These are phyloP conservation scores for Blastocladiella emersonii DNA, from an alignment of 371 early-diverging fungal species.

Conservation along the genomic window DNA sequence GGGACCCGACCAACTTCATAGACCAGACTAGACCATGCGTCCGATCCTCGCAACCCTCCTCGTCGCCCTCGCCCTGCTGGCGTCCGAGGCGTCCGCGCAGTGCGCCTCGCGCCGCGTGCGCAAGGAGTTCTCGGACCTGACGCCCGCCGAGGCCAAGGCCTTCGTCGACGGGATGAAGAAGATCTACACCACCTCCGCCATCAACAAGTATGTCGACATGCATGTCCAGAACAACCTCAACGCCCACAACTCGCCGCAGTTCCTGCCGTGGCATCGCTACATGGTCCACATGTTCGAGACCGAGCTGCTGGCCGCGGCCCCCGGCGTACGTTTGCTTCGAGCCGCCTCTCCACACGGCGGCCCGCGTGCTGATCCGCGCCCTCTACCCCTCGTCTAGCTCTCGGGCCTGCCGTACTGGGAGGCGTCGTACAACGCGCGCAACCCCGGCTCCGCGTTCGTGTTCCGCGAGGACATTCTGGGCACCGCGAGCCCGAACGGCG, in stretches of 20 bases:
- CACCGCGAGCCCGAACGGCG: background rate
- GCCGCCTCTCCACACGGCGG: no score
- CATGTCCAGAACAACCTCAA: background rate
- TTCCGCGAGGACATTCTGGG: background rate
- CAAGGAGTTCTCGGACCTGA: conserved; percentile 4
- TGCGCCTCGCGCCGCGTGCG: conserved; percentile 1
- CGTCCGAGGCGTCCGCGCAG: background rate
- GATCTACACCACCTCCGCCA: conserved; percentile 2
- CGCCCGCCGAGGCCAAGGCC: conserved; percentile 3
- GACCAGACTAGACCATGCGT: no score
- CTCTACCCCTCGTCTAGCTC: no score
- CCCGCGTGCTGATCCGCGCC: no score
- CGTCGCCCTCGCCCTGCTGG: background rate
- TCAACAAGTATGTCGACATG: background rate
- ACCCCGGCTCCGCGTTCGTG: background rate
- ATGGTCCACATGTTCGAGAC: background rate
- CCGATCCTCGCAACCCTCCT: no score
- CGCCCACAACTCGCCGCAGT: background rate
- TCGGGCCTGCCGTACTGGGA: background rate
- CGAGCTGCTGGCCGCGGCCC: background rate
- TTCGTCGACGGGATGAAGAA: background rate
- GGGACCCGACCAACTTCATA: no score
- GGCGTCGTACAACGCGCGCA: background rate
- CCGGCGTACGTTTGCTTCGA: background rate
- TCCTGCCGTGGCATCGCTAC: background rate